phyloP scores from a whole-genome alignment of 805 yeast species.

The Metschnikowia lochheadii region DNA sequence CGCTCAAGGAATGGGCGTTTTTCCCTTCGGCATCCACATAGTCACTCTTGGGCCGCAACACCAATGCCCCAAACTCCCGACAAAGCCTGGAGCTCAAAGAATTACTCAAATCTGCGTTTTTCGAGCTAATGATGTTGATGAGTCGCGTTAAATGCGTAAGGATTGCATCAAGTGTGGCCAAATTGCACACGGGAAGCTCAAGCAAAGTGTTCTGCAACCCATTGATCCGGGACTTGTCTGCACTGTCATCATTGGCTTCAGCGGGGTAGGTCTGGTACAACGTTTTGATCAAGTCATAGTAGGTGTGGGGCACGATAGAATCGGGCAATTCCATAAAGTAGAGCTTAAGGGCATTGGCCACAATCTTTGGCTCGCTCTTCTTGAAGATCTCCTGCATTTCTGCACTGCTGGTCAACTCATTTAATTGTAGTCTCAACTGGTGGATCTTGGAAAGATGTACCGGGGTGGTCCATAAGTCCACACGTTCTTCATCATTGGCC shows the following conservation, averaged over 20 bases:
- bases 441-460: slow-evolving; percentile 61
- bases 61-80: slow-evolving; percentile 61
- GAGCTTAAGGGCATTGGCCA: slow-evolving; percentile 66
- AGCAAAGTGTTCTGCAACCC: slow-evolving; percentile 64
- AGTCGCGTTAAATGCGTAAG: slow-evolving; percentile 69
- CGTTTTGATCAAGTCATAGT: slow-evolving; percentile 64
- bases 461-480: slow-evolving; percentile 63
- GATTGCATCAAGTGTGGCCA: slow-evolving; percentile 79
- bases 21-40: slow-evolving; percentile 15
- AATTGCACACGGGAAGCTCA: slow-evolving; percentile 63
- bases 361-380: slow-evolving; percentile 49
- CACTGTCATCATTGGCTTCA: slow-evolving; percentile 22
- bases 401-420: slow-evolving; percentile 28
- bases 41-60: slow-evolving; percentile 46
- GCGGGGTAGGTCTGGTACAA: slow-evolving; percentile 48
- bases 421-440: slow-evolving; percentile 52
- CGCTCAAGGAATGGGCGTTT: slow-evolving; percentile 11
- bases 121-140: slow-evolving; percentile 44
- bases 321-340: slow-evolving; percentile 79
- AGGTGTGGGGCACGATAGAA: slow-evolving; percentile 60
- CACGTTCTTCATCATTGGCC: slow-evolving; percentile 63
- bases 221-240: slow-evolving; percentile 39
- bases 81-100: slow-evolving; percentile 48
- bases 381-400: slow-evolving; percentile 32
- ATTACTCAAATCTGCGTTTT: slow-evolving; percentile 29